Percentiles rank a stretch among this genome's conserved stretches.
Evolutionary conservation across 2,329 filamentous ascomycete species (phyloP).

Genomic region (Ceratocystis eucalypticola): DNA sequence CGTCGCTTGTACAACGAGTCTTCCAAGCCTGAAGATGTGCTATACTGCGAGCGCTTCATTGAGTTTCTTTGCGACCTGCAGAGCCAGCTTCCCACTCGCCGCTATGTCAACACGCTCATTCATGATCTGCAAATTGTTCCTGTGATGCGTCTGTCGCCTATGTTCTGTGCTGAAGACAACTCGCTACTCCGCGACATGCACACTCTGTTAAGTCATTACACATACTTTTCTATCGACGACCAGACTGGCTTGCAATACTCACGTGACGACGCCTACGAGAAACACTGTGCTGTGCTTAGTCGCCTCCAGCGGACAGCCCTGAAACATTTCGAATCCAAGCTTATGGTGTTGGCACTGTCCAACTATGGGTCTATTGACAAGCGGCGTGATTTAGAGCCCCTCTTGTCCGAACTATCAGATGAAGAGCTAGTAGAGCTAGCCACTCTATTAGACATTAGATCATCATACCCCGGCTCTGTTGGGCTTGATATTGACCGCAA

Average conservation of each 20-base stretch:
- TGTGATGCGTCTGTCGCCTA: slow-evolving; percentile 61
- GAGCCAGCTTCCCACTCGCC: slow-evolving; percentile 82
- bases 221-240: slow-evolving; percentile 80
- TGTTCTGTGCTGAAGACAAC: slow-evolving; percentile 63
- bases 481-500: slow-evolving; percentile 49
- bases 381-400: slow-evolving; percentile 60
- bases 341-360: slow-evolving; percentile 80
- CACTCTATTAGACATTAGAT: slow-evolving; percentile 60
- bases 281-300: slow-evolving; percentile 64
- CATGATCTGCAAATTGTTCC: slow-evolving; percentile 75
- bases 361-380: slow-evolving; percentile 84
- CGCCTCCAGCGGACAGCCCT: slow-evolving; percentile 65
- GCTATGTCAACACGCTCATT: slow-evolving; percentile 82
- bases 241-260: slow-evolving; percentile 69
- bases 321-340: slow-evolving; percentile 74
- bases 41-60: slow-evolving; percentile 85
- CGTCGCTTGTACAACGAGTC: slow-evolving; percentile 51
- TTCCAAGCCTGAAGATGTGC: slow-evolving; percentile 46
- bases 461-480: slow-evolving; percentile 61
- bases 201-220: slow-evolving; percentile 71
- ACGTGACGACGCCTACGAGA: slow-evolving; percentile 59
- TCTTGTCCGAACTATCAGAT: slow-evolving; percentile 61
- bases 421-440: slow-evolving; percentile 60
- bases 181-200: slow-evolving; percentile 68
- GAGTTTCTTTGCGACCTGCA: slow-evolving; percentile 84